Evolutionary conservation across 306 rosid species (phyloP), one percentile per base, ranked within the genome.

Genomic region (Malus fusca): DNA sequence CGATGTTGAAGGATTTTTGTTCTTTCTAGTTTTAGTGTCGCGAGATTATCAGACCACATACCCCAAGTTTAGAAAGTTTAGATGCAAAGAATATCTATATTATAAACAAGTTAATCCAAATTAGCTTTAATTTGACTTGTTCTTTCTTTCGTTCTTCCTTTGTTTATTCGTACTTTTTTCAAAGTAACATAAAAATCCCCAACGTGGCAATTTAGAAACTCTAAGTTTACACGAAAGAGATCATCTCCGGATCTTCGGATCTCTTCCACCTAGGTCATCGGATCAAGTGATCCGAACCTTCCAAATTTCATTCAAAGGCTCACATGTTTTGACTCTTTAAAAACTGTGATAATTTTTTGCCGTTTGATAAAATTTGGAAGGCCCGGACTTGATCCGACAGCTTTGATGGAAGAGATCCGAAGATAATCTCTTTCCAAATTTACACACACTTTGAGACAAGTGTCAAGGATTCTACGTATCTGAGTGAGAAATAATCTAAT

Each of bases 201-300:
- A 43, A 53, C 59, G 10, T 53, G 59, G 59, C 22, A 53, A 19
- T 19, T 19, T 19, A 1, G 21, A 22, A 58, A 10, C 28, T 22
- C 13, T 0, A 43, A 43, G 14, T 10, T 43, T 43, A 42, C 13
- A 10, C 6, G 35, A 0, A 33, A 33, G 6, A 1, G 35, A 33
- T 33, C 33, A 5, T 31, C 1, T 31, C 33, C 5, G 0, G 6
- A 31, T 31, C 33, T 31, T 1, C 6, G 0, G 6, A 33, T 33
- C 6, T 33, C 6, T 33, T 5, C 0, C 7, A 33, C 0, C 35
- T 5, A 33, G 0, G 0, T 1, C 0, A 33, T 5, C 35, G 6
- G 7, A 5, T 33, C 6, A 33, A 33, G 7, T 33, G 0, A 33
- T 33, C 0, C 1, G 0, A 0, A 0, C 0, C 0, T 33, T 33